Conservation (phyloP, 2,329 filamentous ascomycete species). For the Trichophyton equinum region DNA sequence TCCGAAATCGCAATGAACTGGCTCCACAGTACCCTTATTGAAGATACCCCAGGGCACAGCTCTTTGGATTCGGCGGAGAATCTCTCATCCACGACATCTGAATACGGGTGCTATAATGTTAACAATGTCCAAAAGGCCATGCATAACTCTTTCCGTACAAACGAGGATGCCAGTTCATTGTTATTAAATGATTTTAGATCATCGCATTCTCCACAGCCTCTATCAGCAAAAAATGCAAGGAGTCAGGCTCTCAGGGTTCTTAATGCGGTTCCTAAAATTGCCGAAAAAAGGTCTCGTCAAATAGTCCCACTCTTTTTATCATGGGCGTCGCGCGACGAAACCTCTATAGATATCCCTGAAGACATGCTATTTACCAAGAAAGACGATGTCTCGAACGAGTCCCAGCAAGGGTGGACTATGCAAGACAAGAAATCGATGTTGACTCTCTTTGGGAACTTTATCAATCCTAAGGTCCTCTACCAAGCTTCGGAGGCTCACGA, state of each 20-base stretch:
- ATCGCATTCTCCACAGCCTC: slow-evolving; percentile 37
- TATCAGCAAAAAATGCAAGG: slow-evolving; percentile 43
- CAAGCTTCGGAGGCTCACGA: slow-evolving; percentile 63
- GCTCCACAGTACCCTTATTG: slow-evolving; percentile 37
- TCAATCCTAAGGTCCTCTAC: slow-evolving; percentile 74
- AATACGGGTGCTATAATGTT: slow-evolving; percentile 78
- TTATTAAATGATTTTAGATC: slow-evolving; percentile 54
- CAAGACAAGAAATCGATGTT: slow-evolving; percentile 73
- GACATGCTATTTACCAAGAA: slow-evolving; percentile 20
- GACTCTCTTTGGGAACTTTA: slow-evolving; percentile 68
- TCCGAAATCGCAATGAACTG: slow-evolving; percentile 64
- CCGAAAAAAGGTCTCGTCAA: slow-evolving; percentile 73
- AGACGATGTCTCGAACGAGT: slow-evolving; percentile 14
- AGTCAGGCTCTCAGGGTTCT: slow-evolving; percentile 71
- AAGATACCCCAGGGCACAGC: not conserved
- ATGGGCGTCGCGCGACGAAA: slow-evolving; percentile 53
- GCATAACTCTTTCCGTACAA: slow-evolving; percentile 40
- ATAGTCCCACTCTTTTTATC: slow-evolving; percentile 76
- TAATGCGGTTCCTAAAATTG: slow-evolving; percentile 57
- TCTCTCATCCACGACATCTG: slow-evolving; percentile 17
- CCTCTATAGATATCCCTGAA: slow-evolving; percentile 20
- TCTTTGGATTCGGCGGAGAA: not conserved
- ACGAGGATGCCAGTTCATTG: slow-evolving; percentile 43
- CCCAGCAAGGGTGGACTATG: slow-evolving; percentile 30
- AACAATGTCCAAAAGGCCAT: slow-evolving; percentile 45